Percentiles rank a stretch among this genome's conserved stretches.
Evolutionary conservation across 2,329 filamentous ascomycete genomes (phyloP).

Genomic region (Paecilomyces dactylethromorphus): DNA sequence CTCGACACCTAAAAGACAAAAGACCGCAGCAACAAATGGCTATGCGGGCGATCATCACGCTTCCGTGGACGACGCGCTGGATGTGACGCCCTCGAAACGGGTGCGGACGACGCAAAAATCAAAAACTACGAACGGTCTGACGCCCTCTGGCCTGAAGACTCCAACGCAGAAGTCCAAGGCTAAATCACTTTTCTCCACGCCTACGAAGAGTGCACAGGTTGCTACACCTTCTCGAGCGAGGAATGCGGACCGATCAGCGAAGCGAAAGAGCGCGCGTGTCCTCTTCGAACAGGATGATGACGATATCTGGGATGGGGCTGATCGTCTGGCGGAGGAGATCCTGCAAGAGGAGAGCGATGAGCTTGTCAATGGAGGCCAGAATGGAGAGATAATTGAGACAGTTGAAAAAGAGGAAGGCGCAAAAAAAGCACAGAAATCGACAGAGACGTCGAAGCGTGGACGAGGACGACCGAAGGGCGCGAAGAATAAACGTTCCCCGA

Average conservation of each 20-base stretch:
- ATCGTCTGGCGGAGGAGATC: constrained; percentile 64
- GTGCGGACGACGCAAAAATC: constrained; percentile 26
- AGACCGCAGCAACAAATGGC: constrained; percentile 20
- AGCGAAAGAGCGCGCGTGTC: constrained; percentile 72
- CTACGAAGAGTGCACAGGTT: constrained; percentile 23
- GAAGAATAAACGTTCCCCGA: constrained; percentile 61
- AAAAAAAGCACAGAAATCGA: constrained; percentile 36
- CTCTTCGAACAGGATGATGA: constrained; percentile 72
- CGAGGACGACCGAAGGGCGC: constrained; percentile 51
- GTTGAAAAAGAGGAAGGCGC: constrained; percentile 27
- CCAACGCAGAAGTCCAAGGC: constrained; percentile 30
- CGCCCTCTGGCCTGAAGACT: constrained; percentile 29
- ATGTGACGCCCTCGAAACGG: constrained; percentile 19
- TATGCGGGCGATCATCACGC: constrained; percentile 16
- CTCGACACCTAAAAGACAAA: constrained; percentile 34
- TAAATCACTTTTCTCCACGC: constrained; percentile 34
- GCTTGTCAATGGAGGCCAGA: constrained; percentile 14
- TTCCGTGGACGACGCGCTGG: constrained; percentile 3
- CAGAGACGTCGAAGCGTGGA: constrained; percentile 49
- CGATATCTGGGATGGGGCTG: constrained; percentile 55
- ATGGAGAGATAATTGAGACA: constrained; percentile 18
- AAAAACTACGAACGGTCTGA: constrained; percentile 14
- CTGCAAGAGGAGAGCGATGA: constrained; percentile 40
- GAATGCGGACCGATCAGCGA: constrained; percentile 77
- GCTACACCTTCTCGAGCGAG: constrained; percentile 58